phyloP scores from a whole-genome alignment of 495 filamentous ascomycete species.

The Neurospora sp. region DNA sequence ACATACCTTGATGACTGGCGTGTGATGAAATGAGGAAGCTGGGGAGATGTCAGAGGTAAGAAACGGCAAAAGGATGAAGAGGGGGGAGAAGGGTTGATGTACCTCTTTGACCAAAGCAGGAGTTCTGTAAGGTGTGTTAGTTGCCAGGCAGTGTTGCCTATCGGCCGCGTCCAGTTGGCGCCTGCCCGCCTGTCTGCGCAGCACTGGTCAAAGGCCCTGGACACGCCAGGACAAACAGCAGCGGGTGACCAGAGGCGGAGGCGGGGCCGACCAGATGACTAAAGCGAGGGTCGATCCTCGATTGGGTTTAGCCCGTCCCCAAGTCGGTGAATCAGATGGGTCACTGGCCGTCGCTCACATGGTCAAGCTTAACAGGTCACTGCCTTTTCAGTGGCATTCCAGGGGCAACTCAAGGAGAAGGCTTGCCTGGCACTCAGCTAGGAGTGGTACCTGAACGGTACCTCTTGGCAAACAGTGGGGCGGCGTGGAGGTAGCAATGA shows the following conservation, averaged over 20 bases:
- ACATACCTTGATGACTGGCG: neutral
- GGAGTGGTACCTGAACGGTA: neutral
- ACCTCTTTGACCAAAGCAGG: neutral
- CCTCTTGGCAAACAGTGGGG: neutral
- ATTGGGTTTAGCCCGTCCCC: constrained; percentile 5
- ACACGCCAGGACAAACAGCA: neutral
- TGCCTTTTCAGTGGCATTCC: neutral
- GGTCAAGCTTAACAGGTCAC: constrained; percentile 2
- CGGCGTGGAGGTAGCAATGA: neutral
- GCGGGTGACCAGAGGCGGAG: constrained; percentile 6
- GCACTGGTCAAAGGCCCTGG: neutral
- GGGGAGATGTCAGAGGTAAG: neutral
- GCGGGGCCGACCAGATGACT: constrained; percentile 25
- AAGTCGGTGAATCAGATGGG: constrained; percentile 20
- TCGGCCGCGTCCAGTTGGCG: neutral
- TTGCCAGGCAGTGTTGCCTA: neutral
- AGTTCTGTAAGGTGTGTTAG: neutral
- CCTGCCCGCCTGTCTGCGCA: neutral
- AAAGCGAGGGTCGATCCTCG: constrained; percentile 4
- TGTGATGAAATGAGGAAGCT: neutral
- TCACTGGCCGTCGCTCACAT: constrained; percentile 15
- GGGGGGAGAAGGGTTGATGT: neutral
- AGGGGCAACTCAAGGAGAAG: neutral
- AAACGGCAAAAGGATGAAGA: neutral
- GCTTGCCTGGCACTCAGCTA: neutral